phyloP scores from a whole-genome alignment of 2,329 filamentous ascomycete genomes.

The Ophioceras dolichostomum region DNA sequence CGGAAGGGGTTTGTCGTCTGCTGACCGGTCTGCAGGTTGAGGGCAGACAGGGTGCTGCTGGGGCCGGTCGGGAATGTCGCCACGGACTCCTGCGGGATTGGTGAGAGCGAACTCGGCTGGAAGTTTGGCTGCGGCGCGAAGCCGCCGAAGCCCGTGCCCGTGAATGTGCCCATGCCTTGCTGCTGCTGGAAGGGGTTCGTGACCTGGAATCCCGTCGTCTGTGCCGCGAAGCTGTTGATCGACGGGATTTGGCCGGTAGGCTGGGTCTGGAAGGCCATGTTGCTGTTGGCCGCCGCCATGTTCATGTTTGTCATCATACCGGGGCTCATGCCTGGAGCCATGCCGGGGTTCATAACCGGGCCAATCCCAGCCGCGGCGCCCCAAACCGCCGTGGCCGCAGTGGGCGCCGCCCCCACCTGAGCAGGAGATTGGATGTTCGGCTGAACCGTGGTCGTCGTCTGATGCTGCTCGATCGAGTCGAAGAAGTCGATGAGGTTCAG shows the following conservation, averaged over 20 bases:
- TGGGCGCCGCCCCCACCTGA: constrained; percentile 21
- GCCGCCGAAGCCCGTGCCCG: constrained; percentile 74
- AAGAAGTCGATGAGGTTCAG: constrained; percentile 90
- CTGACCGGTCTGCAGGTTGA: constrained; percentile 29
- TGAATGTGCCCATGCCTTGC: constrained; percentile 28
- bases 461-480: constrained; percentile 82
- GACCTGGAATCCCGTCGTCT: constrained; percentile 25
- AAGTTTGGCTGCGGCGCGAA: constrained; percentile 57
- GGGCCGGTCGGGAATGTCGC: constrained; percentile 37
- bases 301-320: too few relatives aligned
- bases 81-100: constrained; percentile 46
- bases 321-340: too few relatives aligned
- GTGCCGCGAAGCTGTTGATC: constrained; percentile 26
- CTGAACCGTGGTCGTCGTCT: constrained; percentile 52
- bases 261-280: constrained; percentile 22
- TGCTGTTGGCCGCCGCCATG: constrained; percentile 6
- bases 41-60: constrained; percentile 20
- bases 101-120: constrained; percentile 36
- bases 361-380: too few relatives aligned
- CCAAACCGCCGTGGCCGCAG: neutral
- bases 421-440: constrained; percentile 16
- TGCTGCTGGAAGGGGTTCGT: constrained; percentile 30
- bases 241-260: constrained; percentile 22
- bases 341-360: too few relatives aligned
- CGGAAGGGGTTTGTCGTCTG: constrained; percentile 84